Conservation (phyloP, 2,329 filamentous ascomycete genomes). For the Chaetomiaceae sp. region DNA sequence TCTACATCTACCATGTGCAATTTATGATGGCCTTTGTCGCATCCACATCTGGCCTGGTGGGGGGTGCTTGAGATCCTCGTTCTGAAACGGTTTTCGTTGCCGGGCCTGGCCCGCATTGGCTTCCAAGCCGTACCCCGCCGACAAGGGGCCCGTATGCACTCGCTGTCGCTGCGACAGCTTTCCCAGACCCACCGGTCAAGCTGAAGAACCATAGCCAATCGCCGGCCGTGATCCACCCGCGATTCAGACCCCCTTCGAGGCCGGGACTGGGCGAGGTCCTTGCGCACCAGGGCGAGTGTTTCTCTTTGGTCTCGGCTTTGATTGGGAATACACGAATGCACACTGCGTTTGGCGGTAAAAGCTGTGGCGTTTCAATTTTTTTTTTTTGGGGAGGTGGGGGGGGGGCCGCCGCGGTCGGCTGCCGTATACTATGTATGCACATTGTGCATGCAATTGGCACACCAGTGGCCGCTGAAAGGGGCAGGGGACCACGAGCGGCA, state of each 20-base stretch:
- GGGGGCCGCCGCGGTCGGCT: not conserved
- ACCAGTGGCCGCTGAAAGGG: not conserved
- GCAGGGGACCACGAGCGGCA: too few relatives aligned
- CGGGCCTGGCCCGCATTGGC: constrained; percentile 20
- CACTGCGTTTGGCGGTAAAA: not conserved
- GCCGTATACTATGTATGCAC: not conserved
- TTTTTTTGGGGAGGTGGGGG: not conserved
- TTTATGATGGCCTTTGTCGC: not conserved
- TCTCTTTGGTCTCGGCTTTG: constrained; percentile 16
- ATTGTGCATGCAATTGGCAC: not conserved
- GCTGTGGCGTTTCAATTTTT: not conserved
- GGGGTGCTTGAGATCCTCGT: constrained; percentile 25
- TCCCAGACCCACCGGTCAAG: not conserved
- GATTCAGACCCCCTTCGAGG: constrained; percentile 12
- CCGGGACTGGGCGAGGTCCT: not conserved
- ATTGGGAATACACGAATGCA: not conserved
- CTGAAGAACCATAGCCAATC: constrained; percentile 14
- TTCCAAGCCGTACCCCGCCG: constrained; percentile 10
- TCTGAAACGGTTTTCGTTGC: constrained; percentile 29
- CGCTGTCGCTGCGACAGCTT: not conserved
- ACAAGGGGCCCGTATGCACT: too few relatives aligned
- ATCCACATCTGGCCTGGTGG: not conserved
- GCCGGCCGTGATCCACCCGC: constrained; percentile 9
- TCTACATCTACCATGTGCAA: not conserved
- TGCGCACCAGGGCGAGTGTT: constrained; percentile 11